phyloP scores from a whole-genome alignment of 768 basidiomycete species.

The Russula brevipes region DNA sequence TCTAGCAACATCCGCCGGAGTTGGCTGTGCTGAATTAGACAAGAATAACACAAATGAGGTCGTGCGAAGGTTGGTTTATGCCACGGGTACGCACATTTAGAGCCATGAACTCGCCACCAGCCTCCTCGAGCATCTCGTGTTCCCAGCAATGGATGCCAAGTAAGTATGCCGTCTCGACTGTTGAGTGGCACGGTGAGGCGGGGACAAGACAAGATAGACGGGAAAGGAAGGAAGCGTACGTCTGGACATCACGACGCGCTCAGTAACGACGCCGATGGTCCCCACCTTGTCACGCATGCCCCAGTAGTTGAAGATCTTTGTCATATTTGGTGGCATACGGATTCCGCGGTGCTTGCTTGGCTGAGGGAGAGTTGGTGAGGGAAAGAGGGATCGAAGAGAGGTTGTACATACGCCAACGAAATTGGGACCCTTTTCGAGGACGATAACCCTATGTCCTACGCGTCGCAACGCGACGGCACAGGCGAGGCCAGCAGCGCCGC shows the following conservation, averaged over 20 bases:
- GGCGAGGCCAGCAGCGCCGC: constrained; percentile 35
- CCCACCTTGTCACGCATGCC: constrained; percentile 31
- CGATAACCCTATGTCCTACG: constrained; percentile 35
- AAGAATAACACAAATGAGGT: neutral
- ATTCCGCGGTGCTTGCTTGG: constrained; percentile 27
- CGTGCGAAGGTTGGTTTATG: neutral
- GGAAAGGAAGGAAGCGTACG: constrained; percentile 24
- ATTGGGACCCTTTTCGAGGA: constrained; percentile 31
- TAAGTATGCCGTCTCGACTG: constrained; percentile 24
- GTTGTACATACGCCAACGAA: constrained; percentile 30
- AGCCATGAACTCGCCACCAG: constrained; percentile 32
- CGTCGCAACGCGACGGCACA: constrained; percentile 34
- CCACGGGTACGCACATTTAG: constrained; percentile 27
- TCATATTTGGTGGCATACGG: constrained; percentile 36
- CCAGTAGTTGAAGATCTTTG: constrained; percentile 37
- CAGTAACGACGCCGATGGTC: constrained; percentile 26
- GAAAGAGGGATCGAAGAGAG: neutral
- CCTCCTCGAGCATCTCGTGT: constrained; percentile 29
- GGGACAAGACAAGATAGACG: neutral
- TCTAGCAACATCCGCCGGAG: constrained; percentile 33
- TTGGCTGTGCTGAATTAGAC: constrained; percentile 30
- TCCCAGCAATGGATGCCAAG: constrained; percentile 33
- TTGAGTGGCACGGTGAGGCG: neutral
- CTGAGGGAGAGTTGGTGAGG: neutral
- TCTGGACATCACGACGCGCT: constrained; percentile 26